Evolutionary conservation across 495 filamentous ascomycete genomes (phyloP).

Genomic region (Pyrenula aspistea): DNA sequence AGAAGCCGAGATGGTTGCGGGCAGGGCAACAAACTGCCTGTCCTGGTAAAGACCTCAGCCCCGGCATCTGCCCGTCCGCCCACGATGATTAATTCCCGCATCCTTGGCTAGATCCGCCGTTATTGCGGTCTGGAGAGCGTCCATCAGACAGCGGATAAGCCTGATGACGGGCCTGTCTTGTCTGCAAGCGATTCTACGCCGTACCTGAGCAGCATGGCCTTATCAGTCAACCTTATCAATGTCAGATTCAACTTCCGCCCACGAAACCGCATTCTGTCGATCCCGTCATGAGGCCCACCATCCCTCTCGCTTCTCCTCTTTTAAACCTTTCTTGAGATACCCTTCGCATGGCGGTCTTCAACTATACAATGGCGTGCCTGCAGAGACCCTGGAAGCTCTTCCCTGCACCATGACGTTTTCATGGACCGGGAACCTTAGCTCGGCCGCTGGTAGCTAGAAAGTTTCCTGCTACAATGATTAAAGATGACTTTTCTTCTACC

Average conservation of each 20-base stretch:
- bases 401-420: neutral
- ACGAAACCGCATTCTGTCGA: neutral
- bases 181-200: too few relatives aligned
- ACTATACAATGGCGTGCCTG: neutral
- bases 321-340: neutral
- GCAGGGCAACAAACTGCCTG: neutral
- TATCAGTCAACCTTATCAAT: neutral
- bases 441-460: too few relatives aligned
- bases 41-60: neutral
- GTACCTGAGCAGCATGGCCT: neutral
- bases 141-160: too few relatives aligned
- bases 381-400: neutral
- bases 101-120: too few relatives aligned
- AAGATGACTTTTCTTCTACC: conserved; percentile 3
- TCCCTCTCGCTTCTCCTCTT: neutral
- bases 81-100: too few relatives aligned
- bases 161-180: too few relatives aligned
- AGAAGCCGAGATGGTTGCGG: neutral
- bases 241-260: too few relatives aligned
- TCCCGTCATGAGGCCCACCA: neutral
- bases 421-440: too few relatives aligned
- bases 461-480: neutral
- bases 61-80: too few relatives aligned
- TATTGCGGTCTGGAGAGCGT: too few relatives aligned
- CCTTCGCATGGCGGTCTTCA: neutral